Conservation (phyloP, 331 rosid genomes). For the Quercus tomentella region DNA sequence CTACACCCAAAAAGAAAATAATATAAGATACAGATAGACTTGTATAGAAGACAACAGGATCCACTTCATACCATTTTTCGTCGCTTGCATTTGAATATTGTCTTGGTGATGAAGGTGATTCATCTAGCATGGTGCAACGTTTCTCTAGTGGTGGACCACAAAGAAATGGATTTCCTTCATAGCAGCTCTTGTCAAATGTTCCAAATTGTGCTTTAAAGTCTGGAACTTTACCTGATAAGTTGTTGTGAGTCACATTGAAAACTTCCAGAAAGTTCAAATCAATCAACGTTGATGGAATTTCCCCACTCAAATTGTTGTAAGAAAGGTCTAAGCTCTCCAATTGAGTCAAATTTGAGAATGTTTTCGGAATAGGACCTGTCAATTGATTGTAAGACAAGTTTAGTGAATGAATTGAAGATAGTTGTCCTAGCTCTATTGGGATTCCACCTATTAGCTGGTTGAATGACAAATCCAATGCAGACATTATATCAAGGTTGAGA, state of each 20-base stretch:
- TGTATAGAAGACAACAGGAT: no score
- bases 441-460: background rate
- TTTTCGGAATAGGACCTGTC: no score
- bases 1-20: no score
- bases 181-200: constrained; percentile 1
- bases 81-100: no score
- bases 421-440: background rate
- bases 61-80: no score
- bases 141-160: background rate
- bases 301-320: no score
- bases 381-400: background rate
- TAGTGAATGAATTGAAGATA: background rate
- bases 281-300: background rate
- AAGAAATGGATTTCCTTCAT: constrained; percentile 2
- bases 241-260: constrained; percentile 26
- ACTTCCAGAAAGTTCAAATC: background rate
- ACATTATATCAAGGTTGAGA: background rate
- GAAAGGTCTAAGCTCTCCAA: no score
- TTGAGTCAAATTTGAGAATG: no score
- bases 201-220: background rate
- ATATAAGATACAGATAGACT: no score
- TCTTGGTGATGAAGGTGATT: background rate
- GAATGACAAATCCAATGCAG: background rate
- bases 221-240: constrained; percentile 8
- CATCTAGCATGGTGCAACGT: background rate